Percentiles rank a stretch among this genome's conserved stretches.
Evolutionary conservation across 805 yeast species (phyloP).

Genomic region (Pichia californica): DNA sequence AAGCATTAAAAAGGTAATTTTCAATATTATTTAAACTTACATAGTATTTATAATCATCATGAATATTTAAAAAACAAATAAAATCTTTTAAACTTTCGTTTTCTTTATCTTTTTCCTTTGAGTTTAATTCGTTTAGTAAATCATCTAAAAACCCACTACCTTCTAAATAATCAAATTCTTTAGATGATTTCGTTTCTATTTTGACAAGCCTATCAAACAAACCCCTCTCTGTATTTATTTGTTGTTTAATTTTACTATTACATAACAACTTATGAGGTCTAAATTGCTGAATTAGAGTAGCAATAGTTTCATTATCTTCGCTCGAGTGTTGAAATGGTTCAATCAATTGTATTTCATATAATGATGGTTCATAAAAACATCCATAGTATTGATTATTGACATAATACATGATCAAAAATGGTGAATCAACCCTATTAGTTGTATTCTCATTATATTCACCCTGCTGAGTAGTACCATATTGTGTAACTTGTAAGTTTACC

Average conservation of each 20-base stretch:
- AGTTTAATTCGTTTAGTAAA: constrained; percentile 2
- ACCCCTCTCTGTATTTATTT: neutral
- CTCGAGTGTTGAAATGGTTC: constrained; percentile 6
- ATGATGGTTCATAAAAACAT: neutral
- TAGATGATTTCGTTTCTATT: constrained; percentile 11
- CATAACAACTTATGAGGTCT: constrained; percentile 10
- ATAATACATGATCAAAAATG: neutral
- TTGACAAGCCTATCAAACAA: neutral
- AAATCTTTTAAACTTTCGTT: neutral
- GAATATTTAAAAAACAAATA: constrained; percentile 1
- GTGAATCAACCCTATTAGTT: neutral
- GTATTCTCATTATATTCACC: neutral
- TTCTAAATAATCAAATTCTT: constrained; percentile 11
- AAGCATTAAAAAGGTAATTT: no score
- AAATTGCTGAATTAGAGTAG: neutral
- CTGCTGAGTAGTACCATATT: neutral
- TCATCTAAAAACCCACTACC: constrained; percentile 10
- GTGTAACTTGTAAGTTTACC: no score
- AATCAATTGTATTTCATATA: constrained; percentile 4
- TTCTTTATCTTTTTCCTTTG: neutral
- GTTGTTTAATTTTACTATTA: constrained; percentile 2
- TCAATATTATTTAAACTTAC: no score
- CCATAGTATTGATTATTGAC: neutral
- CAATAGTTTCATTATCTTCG: neutral
- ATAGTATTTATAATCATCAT: constrained; percentile 6